These are phyloP conservation scores for Agastache rugosa DNA, from an alignment of 257 asterid species.

Conservation along the genomic window DNA sequence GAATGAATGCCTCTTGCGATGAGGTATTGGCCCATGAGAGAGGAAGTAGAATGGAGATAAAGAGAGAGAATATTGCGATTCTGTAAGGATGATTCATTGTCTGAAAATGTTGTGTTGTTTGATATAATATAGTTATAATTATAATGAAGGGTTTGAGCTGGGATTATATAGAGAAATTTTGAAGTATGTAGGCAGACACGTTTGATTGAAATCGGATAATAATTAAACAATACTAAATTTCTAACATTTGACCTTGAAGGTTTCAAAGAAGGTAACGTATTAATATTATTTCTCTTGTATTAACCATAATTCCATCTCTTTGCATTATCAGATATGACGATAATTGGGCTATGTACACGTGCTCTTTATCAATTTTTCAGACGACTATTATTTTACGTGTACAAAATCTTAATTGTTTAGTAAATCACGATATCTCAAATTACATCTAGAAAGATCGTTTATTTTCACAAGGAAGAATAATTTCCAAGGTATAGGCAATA, in stretches of 20 bases:
- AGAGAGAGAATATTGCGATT: conserved; percentile 30
- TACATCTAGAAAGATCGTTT: background rate
- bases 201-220: background rate
- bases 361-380: background rate
- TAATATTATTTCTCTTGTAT: background rate
- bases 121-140: background rate
- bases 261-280: conserved; percentile 35
- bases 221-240: conserved; percentile 22
- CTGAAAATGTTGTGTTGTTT: background rate
- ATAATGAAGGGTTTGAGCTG: conserved; percentile 4
- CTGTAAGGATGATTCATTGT: conserved; percentile 39
- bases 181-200: background rate
- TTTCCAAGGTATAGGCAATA: background rate
- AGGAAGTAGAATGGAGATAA: conserved; percentile 33
- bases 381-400: background rate
- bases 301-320: background rate
- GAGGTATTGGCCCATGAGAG: conserved; percentile 37
- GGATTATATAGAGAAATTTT: conserved; percentile 39
- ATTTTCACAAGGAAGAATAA: background rate
- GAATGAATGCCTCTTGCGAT: conserved; percentile 38
- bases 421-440: background rate
- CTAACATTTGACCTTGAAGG: conserved; percentile 42
- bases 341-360: background rate
- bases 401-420: background rate
- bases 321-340: background rate